Base-by-base conservation (phyloP, 1,139 yeast species). In the Debaryomyces sp. region DNA sequence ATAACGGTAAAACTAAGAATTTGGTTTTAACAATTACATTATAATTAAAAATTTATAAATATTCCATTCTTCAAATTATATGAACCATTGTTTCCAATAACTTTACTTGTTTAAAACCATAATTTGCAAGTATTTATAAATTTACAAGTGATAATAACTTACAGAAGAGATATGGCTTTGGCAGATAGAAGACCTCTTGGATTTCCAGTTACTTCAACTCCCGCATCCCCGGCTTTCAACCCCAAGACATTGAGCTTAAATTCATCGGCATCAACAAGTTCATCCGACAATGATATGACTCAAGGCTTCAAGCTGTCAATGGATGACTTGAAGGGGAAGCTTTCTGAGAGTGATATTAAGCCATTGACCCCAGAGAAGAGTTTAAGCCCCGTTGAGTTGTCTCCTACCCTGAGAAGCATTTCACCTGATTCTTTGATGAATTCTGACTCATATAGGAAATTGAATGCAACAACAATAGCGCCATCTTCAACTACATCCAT, bases 121-220 rank as follows among this genome's bases (percentile, higher is more conserved):
- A 33, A n/a, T 41, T 48, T 43, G 30, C 45, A 45, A 34, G 42
- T 48, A 41, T 41, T 41, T 41, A 41, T 30, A 41, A 40, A 46
- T 26, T 43, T 43, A 41, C 44, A 38, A 45, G 48, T 41, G 30
- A 22, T 37, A 36, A 43, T 33, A 43, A 46, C 41, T 41, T 43
- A 45, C 15, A 44, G 13, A 36, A 46, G 34, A 47, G 63, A 46
- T 44, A 79, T 79, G 84, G 84, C 84, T 50, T 71, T 79, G 68
- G 81, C 84, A 57, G 81, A 78, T 59, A 78, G 82, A 77, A 76
- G 82, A 74, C 82, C 83, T 42, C 71, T 77, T 53, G 79, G 77
- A 44, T 64, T 75, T 52, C 71, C 78, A 33, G 71, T 72, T 43
- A 56, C 68, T 48, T 64, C 75, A 26, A 59, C 73, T 18, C 70